Base-by-base conservation (phyloP, 768 basidiomycete genomes). In the Amanita phalloides region DNA sequence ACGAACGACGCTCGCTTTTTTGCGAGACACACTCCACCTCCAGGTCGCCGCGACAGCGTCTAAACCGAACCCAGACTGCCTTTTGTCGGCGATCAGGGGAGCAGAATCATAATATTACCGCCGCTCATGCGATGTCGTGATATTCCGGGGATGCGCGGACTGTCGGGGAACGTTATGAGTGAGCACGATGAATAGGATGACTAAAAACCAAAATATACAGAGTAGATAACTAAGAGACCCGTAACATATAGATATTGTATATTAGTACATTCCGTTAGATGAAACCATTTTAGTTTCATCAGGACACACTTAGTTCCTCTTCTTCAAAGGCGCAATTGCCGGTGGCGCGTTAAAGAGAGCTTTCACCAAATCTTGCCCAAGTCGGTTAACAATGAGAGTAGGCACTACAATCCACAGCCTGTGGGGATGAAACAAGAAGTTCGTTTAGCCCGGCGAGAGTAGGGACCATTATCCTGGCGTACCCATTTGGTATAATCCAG, bases 401-500 rank as follows among this genome's bases (percentile, higher is more conserved):
- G 90, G 90, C 21, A 90, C 58, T 39, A 90, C 61, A 50, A 93
- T 66, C 90, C 90, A 92, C n/a, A 86, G 56, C 1, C 88, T 90
- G 48, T 36, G 28, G 10, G 50, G 35, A 45, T 7, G 36, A 42
- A 14, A 30, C 8, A 14, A 17, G 6, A n/a, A 14, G 9, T 30
- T 45, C 3, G 17, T 11, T 17, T 17, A 45, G n/a, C 30, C 28
- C 6, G 6, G 44, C 6, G 5, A 28, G 13, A 7, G 7, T 17
- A 17, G 13, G 28, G 13, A 11, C 9, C 25, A 25, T n/a, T 14
- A 28, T 45, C 13, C 23, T 21, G 23, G 57, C 83, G 47, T 58
- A 87, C 87, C 85, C 88, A 56, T 91, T 91, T 0, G 90, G 87
- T 42, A 90, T 61, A 51, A 90, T 71, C 79, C 81, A 94, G 48